Evolutionary conservation across 208 protist species (phyloP).

Genomic region (Acanthamoeba royreba): DNA sequence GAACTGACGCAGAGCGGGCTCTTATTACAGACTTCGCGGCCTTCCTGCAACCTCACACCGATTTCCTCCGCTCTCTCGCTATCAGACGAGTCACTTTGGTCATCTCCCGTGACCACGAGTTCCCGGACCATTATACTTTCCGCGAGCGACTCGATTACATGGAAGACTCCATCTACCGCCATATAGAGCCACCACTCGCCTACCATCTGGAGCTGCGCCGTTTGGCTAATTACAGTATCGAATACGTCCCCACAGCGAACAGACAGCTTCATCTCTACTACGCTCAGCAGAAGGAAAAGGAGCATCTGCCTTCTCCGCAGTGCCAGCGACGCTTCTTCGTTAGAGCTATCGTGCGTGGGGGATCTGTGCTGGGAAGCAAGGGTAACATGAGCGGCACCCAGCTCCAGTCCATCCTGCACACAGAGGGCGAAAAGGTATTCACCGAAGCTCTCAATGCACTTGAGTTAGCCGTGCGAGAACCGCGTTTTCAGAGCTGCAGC

Average conservation of each 20-base stretch:
- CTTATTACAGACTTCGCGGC: not conserved
- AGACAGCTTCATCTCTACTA: slow-evolving; percentile 88
- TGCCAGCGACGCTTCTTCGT: slow-evolving; percentile 92
- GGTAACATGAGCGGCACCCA: not conserved
- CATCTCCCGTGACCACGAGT: not conserved
- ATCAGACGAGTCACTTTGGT: not conserved
- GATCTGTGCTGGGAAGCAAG: not conserved
- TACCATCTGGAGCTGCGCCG: slow-evolving; percentile 92
- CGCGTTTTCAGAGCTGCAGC: not conserved
- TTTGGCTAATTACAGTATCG: slow-evolving; percentile 85
- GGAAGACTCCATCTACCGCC: slow-evolving; percentile 88
- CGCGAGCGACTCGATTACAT: slow-evolving; percentile 73
- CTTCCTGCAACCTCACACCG: not conserved
- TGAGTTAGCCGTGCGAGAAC: not conserved
- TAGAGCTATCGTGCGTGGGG: slow-evolving; percentile 85
- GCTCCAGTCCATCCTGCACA: not conserved
- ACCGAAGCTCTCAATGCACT: not conserved
- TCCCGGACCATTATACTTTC: slow-evolving; percentile 35
- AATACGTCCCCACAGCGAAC: slow-evolving; percentile 60
- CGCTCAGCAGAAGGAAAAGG: slow-evolving; percentile 64
- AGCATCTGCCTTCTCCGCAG: not conserved
- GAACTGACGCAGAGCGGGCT: not conserved
- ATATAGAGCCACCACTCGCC: slow-evolving; percentile 92
- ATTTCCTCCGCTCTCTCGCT: not conserved
- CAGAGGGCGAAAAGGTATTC: slow-evolving; percentile 13